phyloP scores from a whole-genome alignment of 768 basidiomycete genomes.

The Rhodotorula toruloides region DNA sequence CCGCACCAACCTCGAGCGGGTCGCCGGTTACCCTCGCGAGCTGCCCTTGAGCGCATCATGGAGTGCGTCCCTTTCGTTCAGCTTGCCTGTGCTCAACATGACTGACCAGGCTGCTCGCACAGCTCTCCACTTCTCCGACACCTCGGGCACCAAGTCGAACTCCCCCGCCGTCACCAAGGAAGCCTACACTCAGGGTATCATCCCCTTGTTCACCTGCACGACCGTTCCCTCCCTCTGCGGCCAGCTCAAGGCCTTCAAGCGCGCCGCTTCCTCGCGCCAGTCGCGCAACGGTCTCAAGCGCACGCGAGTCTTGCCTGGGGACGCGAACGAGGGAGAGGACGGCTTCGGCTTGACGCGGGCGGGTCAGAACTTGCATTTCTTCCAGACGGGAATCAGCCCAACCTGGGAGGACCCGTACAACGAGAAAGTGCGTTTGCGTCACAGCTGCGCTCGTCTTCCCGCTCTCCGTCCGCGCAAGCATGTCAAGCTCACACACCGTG shows the following conservation, averaged over 20 bases:
- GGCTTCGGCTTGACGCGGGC: slow-evolving; percentile 16
- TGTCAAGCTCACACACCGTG: neutral
- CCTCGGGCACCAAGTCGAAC: slow-evolving; percentile 28
- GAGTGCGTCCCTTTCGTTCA: slow-evolving; percentile 18
- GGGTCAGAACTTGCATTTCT: slow-evolving; percentile 38
- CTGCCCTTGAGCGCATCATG: slow-evolving; percentile 32
- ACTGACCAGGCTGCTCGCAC: neutral
- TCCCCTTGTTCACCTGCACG: slow-evolving; percentile 23
- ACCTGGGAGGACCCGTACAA: slow-evolving; percentile 40
- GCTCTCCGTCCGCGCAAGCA: neutral
- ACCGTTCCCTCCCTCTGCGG: slow-evolving; percentile 27
- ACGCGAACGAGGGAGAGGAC: too few relatives aligned
- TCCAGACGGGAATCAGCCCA: slow-evolving; percentile 31
- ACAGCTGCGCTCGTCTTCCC: neutral
- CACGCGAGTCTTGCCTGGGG: slow-evolving; percentile 9
- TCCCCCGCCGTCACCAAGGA: slow-evolving; percentile 30
- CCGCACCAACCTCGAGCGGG: slow-evolving; percentile 24
- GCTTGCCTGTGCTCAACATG: neutral
- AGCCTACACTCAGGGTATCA: slow-evolving; percentile 34
- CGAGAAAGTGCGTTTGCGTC: slow-evolving; percentile 33
- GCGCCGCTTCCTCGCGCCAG: too few relatives aligned
- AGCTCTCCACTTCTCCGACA: slow-evolving; percentile 37
- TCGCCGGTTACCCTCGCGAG: slow-evolving; percentile 25
- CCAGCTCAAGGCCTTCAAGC: slow-evolving; percentile 35
- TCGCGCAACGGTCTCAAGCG: slow-evolving; percentile 14